These are phyloP conservation scores for Ilyonectria robusta DNA, from an alignment of 2,329 filamentous ascomycete species.

Conservation along the genomic window DNA sequence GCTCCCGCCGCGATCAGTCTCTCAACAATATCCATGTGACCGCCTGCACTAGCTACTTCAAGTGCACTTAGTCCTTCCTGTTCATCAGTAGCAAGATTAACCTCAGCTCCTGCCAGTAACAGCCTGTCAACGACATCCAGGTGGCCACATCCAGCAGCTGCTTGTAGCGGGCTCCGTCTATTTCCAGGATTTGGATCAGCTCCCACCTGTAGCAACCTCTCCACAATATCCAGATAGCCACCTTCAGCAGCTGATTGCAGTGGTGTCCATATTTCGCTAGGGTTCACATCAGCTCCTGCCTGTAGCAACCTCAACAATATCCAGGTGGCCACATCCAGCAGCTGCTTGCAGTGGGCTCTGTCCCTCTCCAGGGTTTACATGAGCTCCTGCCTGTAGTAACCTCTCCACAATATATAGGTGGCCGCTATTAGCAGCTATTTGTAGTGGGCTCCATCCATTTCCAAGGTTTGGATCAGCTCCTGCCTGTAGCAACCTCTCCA, in stretches of 20 bases:
- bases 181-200: neutral
- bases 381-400: no score
- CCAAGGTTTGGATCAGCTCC: no score
- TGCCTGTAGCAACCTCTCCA: no score
- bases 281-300: slow-evolving; percentile 1
- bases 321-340: neutral
- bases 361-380: no score
- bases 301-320: slow-evolving; percentile 1
- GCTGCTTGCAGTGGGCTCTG: neutral
- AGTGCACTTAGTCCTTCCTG: neutral
- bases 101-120: neutral
- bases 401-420: no score
- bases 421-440: no score
- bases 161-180: no score
- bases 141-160: neutral
- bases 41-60: neutral
- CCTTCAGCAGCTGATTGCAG: neutral
- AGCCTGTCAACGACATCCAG: slow-evolving; percentile 7
- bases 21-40: neutral
- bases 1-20: neutral
- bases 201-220: neutral
- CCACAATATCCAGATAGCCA: slow-evolving; percentile 3
- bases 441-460: no score
- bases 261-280: no score
- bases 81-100: neutral